A percentile compares a stretch with the other conserved stretches of the same genome.
These are phyloP conservation scores for Cardamine chenopodiifolia DNA, from an alignment of 345 rosid species.

Conservation along the genomic window DNA sequence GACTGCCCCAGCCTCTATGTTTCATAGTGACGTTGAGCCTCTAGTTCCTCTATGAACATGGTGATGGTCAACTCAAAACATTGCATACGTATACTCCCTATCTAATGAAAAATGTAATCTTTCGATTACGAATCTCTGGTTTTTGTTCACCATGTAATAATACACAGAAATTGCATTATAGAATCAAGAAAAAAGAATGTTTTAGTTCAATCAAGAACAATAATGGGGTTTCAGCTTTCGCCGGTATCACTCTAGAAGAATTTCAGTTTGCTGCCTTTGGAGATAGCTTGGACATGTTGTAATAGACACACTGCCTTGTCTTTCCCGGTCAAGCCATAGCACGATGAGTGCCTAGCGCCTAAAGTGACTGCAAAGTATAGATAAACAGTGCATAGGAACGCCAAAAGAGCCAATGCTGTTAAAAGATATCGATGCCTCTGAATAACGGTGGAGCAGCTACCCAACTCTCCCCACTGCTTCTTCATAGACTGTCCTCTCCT, in stretches of 20 bases:
- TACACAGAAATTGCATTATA: slow-evolving; percentile 11
- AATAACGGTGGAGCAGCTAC: slow-evolving; percentile 72
- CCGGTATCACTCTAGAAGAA: slow-evolving; percentile 40
- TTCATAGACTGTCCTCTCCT: slow-evolving; percentile 66
- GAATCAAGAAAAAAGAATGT: slow-evolving; percentile 17
- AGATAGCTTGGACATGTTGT: slow-evolving; percentile 51
- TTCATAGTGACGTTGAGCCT: slow-evolving; percentile 21
- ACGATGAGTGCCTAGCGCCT: slow-evolving; percentile 59
- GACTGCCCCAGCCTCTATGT: slow-evolving; percentile 33
- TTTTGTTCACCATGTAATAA: slow-evolving; percentile 19
- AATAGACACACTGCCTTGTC: slow-evolving; percentile 64
- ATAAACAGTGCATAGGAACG: slow-evolving; percentile 82
- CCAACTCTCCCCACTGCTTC: slow-evolving; percentile 76
- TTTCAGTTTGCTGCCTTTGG: slow-evolving; percentile 68
- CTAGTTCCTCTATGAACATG: slow-evolving; percentile 31
- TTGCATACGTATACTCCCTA: background rate
- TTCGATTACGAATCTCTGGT: slow-evolving; percentile 1
- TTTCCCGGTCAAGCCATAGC: slow-evolving; percentile 69
- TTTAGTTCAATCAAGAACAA: slow-evolving; percentile 16
- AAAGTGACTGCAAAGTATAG: slow-evolving; percentile 90
- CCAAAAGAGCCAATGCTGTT: slow-evolving; percentile 75
- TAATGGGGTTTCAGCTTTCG: slow-evolving; percentile 18
- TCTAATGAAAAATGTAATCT: background rate
- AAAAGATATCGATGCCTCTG: slow-evolving; percentile 87
- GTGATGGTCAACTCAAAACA: slow-evolving; percentile 8